phyloP scores from a whole-genome alignment of 192 early-diverging fungal species.

The Coemansia sp. region DNA sequence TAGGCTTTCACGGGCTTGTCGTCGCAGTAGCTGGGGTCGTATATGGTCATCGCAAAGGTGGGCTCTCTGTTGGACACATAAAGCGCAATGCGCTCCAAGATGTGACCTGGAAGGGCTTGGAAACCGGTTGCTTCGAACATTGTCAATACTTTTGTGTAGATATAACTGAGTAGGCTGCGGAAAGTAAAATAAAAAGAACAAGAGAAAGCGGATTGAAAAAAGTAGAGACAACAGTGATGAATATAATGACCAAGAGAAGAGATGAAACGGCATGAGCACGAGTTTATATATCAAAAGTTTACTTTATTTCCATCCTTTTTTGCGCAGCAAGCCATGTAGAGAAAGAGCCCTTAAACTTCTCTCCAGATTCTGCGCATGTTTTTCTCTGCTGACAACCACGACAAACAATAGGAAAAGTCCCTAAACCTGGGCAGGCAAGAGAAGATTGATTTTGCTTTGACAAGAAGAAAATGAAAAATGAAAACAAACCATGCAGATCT shows the following conservation, averaged over 20 bases:
- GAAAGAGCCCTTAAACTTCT: too few relatives aligned
- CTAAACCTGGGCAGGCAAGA: too few relatives aligned
- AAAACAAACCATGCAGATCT: too few relatives aligned
- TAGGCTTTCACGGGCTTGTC: background rate
- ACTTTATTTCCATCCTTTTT: too few relatives aligned
- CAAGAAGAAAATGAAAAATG: too few relatives aligned
- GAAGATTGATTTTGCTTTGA: too few relatives aligned
- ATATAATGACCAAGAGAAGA: background rate
- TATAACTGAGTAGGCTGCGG: background rate
- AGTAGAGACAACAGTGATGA: background rate
- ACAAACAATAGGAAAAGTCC: too few relatives aligned
- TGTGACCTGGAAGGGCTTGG: slow-evolving; percentile 4
- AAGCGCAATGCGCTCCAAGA: slow-evolving; percentile 1
- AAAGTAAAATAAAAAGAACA: background rate
- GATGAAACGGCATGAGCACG: background rate
- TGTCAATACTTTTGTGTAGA: background rate
- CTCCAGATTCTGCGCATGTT: too few relatives aligned
- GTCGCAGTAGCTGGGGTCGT: background rate
- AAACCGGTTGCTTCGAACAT: slow-evolving; percentile 2
- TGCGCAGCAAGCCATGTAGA: too few relatives aligned
- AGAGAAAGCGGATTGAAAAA: background rate
- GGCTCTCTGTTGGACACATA: background rate
- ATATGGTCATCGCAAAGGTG: background rate
- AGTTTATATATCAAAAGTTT: too few relatives aligned
- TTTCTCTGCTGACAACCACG: too few relatives aligned